Conservation (phyloP, 257 asterid species). For the Verbena officinalis region DNA sequence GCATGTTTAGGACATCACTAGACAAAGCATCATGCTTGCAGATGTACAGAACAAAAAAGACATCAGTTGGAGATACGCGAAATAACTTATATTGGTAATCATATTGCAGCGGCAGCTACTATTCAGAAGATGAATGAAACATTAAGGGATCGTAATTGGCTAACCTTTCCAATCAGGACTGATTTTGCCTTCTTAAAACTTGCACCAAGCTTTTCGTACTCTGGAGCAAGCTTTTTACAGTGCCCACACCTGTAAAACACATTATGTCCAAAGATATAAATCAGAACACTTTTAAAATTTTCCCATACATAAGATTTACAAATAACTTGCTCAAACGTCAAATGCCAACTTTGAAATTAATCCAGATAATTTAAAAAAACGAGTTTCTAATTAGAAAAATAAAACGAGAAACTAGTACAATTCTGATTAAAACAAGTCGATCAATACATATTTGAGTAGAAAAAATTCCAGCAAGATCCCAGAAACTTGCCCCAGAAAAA, state of each 20-base stretch:
- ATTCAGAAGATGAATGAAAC: not conserved
- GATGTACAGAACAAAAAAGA: not conserved
- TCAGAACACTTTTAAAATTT: not conserved
- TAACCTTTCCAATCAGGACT: conserved; percentile 86
- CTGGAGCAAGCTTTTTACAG: conserved; percentile 97
- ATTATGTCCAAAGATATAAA: not conserved
- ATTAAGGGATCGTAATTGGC: conserved; percentile 19
- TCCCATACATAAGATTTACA: not conserved
- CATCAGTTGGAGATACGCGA: not conserved
- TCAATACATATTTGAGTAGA: not conserved
- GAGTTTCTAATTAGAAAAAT: not conserved
- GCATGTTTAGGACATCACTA: not conserved
- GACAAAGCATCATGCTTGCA: not conserved
- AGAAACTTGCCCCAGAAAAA: not conserved
- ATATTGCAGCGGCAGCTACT: not conserved
- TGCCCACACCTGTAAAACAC: conserved; percentile 83
- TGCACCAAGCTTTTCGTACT: conserved; percentile 85
- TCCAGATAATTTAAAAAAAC: not conserved
- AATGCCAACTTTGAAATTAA: not conserved
- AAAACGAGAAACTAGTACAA: not conserved
- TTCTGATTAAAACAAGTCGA: not conserved
- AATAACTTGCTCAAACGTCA: not conserved
- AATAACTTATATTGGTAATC: not conserved
- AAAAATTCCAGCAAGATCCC: not conserved
- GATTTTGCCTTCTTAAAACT: conserved; percentile 95